Evolutionary conservation across 2,329 filamentous ascomycete genomes (phyloP), one percentile per base, ranked within the genome.

Genomic region (Pseudopithomyces maydicus): DNA sequence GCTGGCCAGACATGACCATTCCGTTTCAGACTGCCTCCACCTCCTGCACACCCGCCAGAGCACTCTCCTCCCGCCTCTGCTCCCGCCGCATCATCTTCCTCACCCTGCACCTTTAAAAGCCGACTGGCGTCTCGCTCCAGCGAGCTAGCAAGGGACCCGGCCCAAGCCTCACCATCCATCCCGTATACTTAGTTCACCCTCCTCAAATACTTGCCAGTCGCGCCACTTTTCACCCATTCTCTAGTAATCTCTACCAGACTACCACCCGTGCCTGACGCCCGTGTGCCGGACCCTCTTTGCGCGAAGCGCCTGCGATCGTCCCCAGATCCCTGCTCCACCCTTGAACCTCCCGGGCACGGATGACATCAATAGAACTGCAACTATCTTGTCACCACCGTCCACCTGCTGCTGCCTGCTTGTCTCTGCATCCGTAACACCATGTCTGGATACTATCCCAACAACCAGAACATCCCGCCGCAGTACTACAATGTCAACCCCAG

Each of bases 391-490:
- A 65, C 64, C 66, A 66, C 44, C 64, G 58, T 43, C 56, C 54
- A 62, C 57, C 57, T 58, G 64, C 60, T 57, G 57, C 64, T 62
- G 59, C 63, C 58, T 62, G 45, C 44, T 52, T 54, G 50, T 53
- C 65, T 54, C 45, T 54, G 36, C 54, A 50, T 22, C 52, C 29
- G 44, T 42, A 45, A 48, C 67, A 63, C 60, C 59, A 77, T 77
- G 74, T 75, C 73, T 69, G 72, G 72, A 58, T 75, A 73, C 62
- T 76, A 76, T 59, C 65, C 62, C 39, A 62, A 65, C 43, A 71
- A 72, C 59, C 66, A 70, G 39, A 69, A 68, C 56, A 62, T 71
- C 29, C 68, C 72, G 48, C 69, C 71, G 26, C 72, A 74, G 50
- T 76, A 75, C 59, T 76, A 76, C 64, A 70, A 67, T 57, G 55